Evolutionary conservation across 2,329 filamentous ascomycete genomes (phyloP).

Genomic region (Neurospora crassa): DNA sequence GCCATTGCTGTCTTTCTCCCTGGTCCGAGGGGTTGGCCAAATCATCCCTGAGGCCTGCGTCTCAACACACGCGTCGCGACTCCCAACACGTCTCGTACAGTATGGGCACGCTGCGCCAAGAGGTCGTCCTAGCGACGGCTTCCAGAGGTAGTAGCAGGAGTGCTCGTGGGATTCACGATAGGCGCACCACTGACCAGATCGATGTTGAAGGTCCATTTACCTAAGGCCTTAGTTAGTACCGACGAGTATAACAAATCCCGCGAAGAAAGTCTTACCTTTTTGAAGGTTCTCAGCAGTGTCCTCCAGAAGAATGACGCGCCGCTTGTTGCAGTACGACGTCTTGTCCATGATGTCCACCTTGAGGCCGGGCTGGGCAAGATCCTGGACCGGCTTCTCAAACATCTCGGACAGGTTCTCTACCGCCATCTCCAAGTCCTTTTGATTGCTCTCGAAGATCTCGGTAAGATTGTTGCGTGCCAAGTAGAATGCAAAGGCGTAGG

Average conservation of each 20-base stretch:
- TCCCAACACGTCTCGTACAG: background rate
- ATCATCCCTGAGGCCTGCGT: background rate
- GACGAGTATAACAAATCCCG: background rate
- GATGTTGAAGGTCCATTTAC: conserved; percentile 37
- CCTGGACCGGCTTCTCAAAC: conserved; percentile 94
- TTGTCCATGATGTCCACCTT: conserved; percentile 99
- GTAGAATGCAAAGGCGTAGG: conserved; percentile 97
- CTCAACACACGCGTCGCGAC: background rate
- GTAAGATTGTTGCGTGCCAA: conserved; percentile 92
- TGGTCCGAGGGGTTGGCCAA: background rate
- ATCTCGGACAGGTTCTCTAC: conserved; percentile 97
- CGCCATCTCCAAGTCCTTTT: conserved; percentile 94
- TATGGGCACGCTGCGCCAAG: background rate
- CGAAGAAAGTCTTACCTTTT: conserved; percentile 51
- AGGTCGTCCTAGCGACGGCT: conserved; percentile 14
- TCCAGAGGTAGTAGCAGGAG: conserved; percentile 13
- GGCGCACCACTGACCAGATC: conserved; percentile 20
- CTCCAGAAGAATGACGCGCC: conserved; percentile 78
- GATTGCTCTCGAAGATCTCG: conserved; percentile 97
- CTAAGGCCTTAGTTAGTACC: conserved; percentile 23
- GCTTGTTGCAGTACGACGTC: conserved; percentile 91
- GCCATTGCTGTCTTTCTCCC: background rate
- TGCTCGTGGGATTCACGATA: background rate
- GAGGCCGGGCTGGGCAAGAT: conserved; percentile 75
- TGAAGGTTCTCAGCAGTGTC: conserved; percentile 90